Percentiles rank a stretch among this genome's conserved stretches.
Evolutionary conservation across 192 early-diverging fungal genomes (phyloP).

Genomic region (Spizellomyces sp.): DNA sequence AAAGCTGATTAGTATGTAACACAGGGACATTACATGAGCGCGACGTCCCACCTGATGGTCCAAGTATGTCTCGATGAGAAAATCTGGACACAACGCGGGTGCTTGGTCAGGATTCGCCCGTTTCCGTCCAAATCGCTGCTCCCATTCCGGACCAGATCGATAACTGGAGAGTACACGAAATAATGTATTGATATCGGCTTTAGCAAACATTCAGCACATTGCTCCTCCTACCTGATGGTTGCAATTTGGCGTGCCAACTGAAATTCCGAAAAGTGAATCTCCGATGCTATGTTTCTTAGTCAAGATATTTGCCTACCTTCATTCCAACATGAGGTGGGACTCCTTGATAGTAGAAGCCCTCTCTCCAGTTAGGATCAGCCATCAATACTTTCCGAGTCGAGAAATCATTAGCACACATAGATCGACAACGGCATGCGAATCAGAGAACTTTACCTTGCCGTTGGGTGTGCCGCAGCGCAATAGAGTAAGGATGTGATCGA

Average conservation of each 20-base stretch:
- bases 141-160: conserved; percentile 98
- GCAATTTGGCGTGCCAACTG: conserved; percentile 88
- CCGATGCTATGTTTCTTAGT: background rate
- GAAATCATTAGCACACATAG: too few species aligned
- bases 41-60: conserved; percentile 69
- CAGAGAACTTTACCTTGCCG: conserved; percentile 65
- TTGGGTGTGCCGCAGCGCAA: conserved; percentile 90
- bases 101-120: conserved; percentile 71
- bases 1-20: background rate
- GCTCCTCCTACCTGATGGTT: conserved; percentile 60
- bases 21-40: conserved; percentile 1
- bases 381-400: conserved; percentile 65
- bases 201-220: background rate
- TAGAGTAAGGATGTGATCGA: conserved; percentile 94
- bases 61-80: conserved; percentile 93
- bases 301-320: conserved; percentile 58
- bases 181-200: background rate
- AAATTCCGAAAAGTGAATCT: too few species aligned
- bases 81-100: conserved; percentile 88
- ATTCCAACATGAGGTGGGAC: conserved; percentile 90
- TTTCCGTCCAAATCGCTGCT: conserved; percentile 88
- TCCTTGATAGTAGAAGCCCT: conserved; percentile 89
- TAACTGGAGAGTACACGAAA: conserved; percentile 45
- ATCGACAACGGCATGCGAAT: too few species aligned
- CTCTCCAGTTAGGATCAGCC: conserved; percentile 94